These are phyloP conservation scores for Ophiostoma populinum DNA, from an alignment of 2,329 filamentous ascomycete species.

Conservation along the genomic window DNA sequence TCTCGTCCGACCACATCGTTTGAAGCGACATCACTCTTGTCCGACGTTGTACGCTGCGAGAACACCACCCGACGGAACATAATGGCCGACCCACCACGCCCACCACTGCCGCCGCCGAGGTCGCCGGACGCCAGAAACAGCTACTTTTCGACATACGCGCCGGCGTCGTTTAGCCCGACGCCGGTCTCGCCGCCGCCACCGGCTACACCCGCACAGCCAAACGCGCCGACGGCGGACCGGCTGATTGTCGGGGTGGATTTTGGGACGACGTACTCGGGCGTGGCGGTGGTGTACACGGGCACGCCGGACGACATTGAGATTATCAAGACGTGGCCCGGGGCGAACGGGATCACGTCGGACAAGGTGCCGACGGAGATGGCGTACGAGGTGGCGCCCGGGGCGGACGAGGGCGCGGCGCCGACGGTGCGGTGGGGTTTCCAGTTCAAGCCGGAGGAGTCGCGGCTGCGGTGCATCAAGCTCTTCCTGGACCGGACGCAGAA, in stretches of 20 bases:
- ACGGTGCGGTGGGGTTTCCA: constrained; percentile 65
- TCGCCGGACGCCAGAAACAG: no score
- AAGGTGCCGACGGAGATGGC: constrained; percentile 73
- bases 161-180: no score
- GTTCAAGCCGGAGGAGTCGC: constrained; percentile 59
- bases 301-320: constrained; percentile 68
- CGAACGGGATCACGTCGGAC: constrained; percentile 74
- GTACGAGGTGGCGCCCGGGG: constrained; percentile 28
- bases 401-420: constrained; percentile 23
- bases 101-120: no score
- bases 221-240: constrained; percentile 39
- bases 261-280: constrained; percentile 68
- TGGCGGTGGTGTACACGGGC: constrained; percentile 56
- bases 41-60: no score
- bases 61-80: no score
- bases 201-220: no score
- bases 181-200: no score
- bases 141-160: no score
- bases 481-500: constrained; percentile 70
- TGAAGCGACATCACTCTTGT: no score
- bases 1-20: no score
- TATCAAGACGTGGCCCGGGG: constrained; percentile 71
- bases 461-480: constrained; percentile 68
- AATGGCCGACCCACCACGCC: no score
- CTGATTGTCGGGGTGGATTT: constrained; percentile 69